Evolutionary conservation across 768 basidiomycete genomes (phyloP), one percentile per base, ranked within the genome.

Genomic region (Cyclocybe cylindracea): DNA sequence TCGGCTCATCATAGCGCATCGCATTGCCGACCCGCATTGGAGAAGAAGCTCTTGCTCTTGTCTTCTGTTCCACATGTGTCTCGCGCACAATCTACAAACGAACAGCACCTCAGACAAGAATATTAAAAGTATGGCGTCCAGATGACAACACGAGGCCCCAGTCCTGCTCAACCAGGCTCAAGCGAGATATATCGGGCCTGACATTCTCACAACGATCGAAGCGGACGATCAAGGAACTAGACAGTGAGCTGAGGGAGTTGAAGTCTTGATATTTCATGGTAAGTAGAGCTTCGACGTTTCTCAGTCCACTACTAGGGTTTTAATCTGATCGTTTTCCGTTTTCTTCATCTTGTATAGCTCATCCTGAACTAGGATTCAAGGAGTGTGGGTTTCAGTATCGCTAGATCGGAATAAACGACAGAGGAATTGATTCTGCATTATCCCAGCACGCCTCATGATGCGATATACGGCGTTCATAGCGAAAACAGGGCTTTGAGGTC

Each of bases 181-280:
- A 62, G 59, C 24, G 63, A 64, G 33, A 59, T 86, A 10, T 83
- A 78, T 57, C 72, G n/a, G 79, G 35, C 79, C 79, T 2, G 85
- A 87, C 45, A 74, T 87, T 8, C 67, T 86, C 34, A 67, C 80
- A 51, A 77, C 78, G n/a, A 85, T 90, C 39, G 84, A 85, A 54
- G 61, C 69, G n/a, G 13, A 76, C 74, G 50, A 78, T 91, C 35
- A 68, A 70, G 46, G 71, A 66, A 18, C 69, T 88, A n/a, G 75
- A 82, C 53, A 63, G 65, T 0, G 82, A 85, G 41, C 66, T 91
- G 46, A 74, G 82, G 48, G 67, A 59, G 34, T 68, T 92, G 14
- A n/a, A 91, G 88, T 61, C 67, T 88, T 31, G 84, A 87, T 60
- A 89, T n/a, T 93, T 14, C 87, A 87, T 55, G 79, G 89, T 87